These are phyloP conservation scores for Komagataella ulmi DNA, from an alignment of 805 yeast species.

Conservation along the genomic window DNA sequence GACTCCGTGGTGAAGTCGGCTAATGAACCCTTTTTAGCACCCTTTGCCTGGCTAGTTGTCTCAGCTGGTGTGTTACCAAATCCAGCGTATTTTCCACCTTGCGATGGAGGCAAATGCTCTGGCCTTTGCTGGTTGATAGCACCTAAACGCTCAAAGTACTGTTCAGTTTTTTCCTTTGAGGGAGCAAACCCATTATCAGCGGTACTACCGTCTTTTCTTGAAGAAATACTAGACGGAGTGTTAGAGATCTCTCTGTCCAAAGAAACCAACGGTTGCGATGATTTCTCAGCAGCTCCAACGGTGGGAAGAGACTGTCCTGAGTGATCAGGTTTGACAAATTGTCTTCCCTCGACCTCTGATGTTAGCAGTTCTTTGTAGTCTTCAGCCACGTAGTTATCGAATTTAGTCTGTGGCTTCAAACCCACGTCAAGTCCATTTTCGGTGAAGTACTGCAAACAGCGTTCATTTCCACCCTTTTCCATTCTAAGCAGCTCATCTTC, in stretches of 20 bases:
- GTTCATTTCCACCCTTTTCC: slow-evolving; percentile 90
- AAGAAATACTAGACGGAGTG: slow-evolving; percentile 2
- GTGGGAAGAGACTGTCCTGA: slow-evolving; percentile 27
- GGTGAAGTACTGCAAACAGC: slow-evolving; percentile 54
- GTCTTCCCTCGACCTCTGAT: slow-evolving; percentile 60
- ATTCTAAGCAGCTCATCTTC: slow-evolving; percentile 79
- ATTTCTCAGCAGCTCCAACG: not conserved
- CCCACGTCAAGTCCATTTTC: slow-evolving; percentile 56
- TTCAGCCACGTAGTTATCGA: slow-evolving; percentile 84
- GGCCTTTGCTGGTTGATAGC: slow-evolving; percentile 60
- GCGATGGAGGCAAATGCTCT: slow-evolving; percentile 73
- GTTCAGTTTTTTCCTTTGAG: slow-evolving; percentile 51
- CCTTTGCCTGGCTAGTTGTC: slow-evolving; percentile 8
- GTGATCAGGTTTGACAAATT: slow-evolving; percentile 57
- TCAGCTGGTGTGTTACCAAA: slow-evolving; percentile 72
- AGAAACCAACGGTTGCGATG: slow-evolving; percentile 1
- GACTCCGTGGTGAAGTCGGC: slow-evolving; percentile 52
- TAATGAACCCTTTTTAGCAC: slow-evolving; percentile 19
- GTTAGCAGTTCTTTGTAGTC: slow-evolving; percentile 80
- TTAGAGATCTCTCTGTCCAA: slow-evolving; percentile 1
- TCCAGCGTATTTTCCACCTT: slow-evolving; percentile 88
- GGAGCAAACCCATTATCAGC: not conserved
- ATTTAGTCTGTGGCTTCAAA: slow-evolving; percentile 60
- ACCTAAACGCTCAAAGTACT: slow-evolving; percentile 74
- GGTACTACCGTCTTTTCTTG: slow-evolving; percentile 6